Evolutionary conservation across 768 basidiomycete genomes (phyloP).

Genomic region (Pulveroboletus sp.): DNA sequence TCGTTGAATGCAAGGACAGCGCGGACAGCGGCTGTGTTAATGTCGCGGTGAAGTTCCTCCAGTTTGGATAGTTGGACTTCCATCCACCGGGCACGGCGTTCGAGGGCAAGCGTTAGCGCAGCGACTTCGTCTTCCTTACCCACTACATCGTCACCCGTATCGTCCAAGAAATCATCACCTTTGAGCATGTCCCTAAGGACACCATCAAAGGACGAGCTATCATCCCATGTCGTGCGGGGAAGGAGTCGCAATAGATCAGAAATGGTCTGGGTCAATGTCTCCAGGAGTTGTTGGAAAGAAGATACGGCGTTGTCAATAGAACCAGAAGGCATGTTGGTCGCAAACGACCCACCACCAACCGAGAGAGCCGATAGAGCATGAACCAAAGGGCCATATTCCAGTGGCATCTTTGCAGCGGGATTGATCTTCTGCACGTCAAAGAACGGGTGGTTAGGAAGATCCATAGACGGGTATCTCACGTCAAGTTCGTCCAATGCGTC

Average conservation of each 20-base stretch:
- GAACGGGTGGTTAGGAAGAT: constrained; percentile 65
- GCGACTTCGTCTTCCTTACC: constrained; percentile 82
- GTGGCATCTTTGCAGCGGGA: constrained; percentile 72
- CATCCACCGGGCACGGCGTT: constrained; percentile 91
- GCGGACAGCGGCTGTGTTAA: constrained; percentile 82
- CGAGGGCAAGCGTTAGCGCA: constrained; percentile 74
- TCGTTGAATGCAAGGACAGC: constrained; percentile 82
- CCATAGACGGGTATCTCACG: constrained; percentile 54
- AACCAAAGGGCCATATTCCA: constrained; percentile 81
- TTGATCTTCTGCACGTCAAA: constrained; percentile 70
- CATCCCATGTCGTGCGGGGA: constrained; percentile 86
- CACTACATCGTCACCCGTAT: constrained; percentile 57
- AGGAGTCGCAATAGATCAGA: constrained; percentile 81
- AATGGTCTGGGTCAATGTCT: constrained; percentile 86
- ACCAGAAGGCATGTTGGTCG: constrained; percentile 71
- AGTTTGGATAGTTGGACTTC: constrained; percentile 85
- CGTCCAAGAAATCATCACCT: constrained; percentile 82
- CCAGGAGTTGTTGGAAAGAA: constrained; percentile 83
- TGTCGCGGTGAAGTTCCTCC: constrained; percentile 85
- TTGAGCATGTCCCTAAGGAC: constrained; percentile 85
- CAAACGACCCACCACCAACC: constrained; percentile 79
- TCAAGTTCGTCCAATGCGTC: constrained; percentile 69
- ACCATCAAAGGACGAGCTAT: constrained; percentile 84
- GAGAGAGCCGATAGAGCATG: constrained; percentile 84
- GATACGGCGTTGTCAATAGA: constrained; percentile 90